Evolutionary conservation across 495 filamentous ascomycete genomes (phyloP), one percentile per base, ranked within the genome.

Genomic region (Haplographium delicatum): DNA sequence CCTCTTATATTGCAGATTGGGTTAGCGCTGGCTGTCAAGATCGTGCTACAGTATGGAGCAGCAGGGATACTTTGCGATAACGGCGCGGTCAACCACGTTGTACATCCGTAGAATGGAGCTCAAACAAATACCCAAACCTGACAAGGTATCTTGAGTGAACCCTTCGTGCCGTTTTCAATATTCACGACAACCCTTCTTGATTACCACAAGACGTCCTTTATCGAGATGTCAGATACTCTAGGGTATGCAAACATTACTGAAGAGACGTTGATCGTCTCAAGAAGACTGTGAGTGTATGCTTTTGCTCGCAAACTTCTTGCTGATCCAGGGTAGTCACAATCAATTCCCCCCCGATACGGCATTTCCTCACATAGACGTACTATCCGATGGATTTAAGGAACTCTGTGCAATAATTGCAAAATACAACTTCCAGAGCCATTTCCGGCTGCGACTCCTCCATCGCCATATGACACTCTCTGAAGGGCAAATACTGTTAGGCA

Each of bases 221-320:
- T 39, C 24, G 15, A 48, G 31, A 48, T 48, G 20, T 28, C 45
- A 50, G 47, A 50, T 50, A 50, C 41, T 50, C 33, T 50, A 50
- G 5, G 10, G 19, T 41, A 16, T 50, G 31, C 28, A 8, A 48
- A 38, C 15, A 40, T 50, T 41, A 50, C 47, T 42, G 27, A 50
- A 26, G 35, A 50, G 33, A 41, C 35, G 35, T 50, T 50, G 27
- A 41, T 50, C 35, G 47, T 23, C 35, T 50, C 27, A 50, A 42
- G 9, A 50, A 50, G 19, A 41, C 47, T 41, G 35, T 50, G 25
- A 50, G 47, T 50, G 40, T n/a, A 39, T 50, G 22, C 47, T 50
- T n/a, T 24, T 28, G 18, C 47, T 50, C n/a, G 35, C 22, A 26
- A 20, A 40, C 35, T 50, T 50, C 35, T 50, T 40, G 23, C 47